phyloP scores from a whole-genome alignment of 139 green algal species.

The Chlamydomonas urium region DNA sequence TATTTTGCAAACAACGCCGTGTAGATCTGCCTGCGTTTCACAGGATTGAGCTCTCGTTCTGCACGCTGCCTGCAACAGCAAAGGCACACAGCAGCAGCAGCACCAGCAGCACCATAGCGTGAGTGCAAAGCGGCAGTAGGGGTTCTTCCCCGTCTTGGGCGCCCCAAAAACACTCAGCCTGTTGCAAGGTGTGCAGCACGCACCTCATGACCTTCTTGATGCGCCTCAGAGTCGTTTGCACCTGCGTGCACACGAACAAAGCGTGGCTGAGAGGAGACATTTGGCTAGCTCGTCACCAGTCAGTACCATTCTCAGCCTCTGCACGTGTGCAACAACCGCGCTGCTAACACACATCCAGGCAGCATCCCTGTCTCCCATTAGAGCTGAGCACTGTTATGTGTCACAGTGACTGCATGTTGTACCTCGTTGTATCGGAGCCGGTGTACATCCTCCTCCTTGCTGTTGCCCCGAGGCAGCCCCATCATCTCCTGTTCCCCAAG shows the following conservation, averaged over 20 bases:
- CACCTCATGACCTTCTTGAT: constrained; percentile 10
- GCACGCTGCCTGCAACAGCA: not conserved
- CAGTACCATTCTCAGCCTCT: no score
- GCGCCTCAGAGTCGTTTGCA: constrained; percentile 4
- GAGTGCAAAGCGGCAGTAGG: no score
- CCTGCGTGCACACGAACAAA: no score
- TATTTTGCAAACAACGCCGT: constrained; percentile 10
- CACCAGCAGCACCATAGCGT: not conserved
- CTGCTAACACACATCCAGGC: no score
- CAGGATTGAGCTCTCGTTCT: not conserved
- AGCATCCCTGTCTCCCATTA: no score
- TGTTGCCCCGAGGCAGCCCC: constrained; percentile 6
- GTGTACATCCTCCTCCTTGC: constrained; percentile 22
- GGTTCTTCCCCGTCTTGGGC: no score
- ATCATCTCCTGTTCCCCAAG: constrained; percentile 12
- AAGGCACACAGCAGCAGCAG: not conserved
- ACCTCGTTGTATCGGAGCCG: constrained; percentile 30
- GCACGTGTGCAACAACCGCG: no score
- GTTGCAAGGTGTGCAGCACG: not conserved
- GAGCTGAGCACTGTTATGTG: no score
- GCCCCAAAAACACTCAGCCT: no score
- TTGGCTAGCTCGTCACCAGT: no score
- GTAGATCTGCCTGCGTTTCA: constrained; percentile 7
- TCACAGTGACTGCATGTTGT: no score
- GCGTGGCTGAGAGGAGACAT: no score